A percentile compares a stretch with the other conserved stretches of the same genome.
Evolutionary conservation across 192 early-diverging fungal genomes (phyloP).

Genomic region (Borealophlyctis nickersoniae): DNA sequence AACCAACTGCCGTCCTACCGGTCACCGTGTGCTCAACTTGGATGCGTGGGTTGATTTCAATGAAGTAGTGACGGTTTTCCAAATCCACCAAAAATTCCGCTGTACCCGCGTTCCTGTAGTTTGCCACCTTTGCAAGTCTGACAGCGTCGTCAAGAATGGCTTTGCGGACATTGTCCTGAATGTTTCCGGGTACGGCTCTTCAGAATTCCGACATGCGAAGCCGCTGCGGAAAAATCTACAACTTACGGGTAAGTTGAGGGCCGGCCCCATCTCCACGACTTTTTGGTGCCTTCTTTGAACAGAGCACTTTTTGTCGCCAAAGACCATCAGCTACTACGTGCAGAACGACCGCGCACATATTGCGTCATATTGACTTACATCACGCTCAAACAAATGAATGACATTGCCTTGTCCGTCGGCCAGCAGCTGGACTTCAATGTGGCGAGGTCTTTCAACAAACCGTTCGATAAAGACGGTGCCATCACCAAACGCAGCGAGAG

Average conservation of each 20-base stretch:
- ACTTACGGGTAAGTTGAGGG: constrained; percentile 70
- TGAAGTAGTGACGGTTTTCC: constrained; percentile 89
- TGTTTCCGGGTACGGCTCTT: background rate
- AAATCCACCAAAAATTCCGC: constrained; percentile 94
- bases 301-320: too few relatives aligned
- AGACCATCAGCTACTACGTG: too few relatives aligned
- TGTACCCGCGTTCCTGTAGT: constrained; percentile 95
- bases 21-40: constrained; percentile 99
- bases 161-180: constrained; percentile 53
- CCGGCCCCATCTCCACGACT: constrained; percentile 90
- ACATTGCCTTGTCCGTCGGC: constrained; percentile 82
- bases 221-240: background rate
- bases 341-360: too few relatives aligned
- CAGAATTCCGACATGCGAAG: background rate
- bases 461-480: constrained; percentile 94
- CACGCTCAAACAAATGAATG: constrained; percentile 89
- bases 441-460: constrained; percentile 85
- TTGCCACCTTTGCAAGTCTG: constrained; percentile 81
- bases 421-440: constrained; percentile 96
- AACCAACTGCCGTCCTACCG: constrained; percentile 8
- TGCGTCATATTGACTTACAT: too few relatives aligned
- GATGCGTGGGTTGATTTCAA: constrained; percentile 97
- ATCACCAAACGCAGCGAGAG: constrained; percentile 90
- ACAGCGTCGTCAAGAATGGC: constrained; percentile 85
- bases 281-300: constrained; percentile 98